phyloP scores from a whole-genome alignment of 179 eudicot species.

The Patellifolia procumbens region DNA sequence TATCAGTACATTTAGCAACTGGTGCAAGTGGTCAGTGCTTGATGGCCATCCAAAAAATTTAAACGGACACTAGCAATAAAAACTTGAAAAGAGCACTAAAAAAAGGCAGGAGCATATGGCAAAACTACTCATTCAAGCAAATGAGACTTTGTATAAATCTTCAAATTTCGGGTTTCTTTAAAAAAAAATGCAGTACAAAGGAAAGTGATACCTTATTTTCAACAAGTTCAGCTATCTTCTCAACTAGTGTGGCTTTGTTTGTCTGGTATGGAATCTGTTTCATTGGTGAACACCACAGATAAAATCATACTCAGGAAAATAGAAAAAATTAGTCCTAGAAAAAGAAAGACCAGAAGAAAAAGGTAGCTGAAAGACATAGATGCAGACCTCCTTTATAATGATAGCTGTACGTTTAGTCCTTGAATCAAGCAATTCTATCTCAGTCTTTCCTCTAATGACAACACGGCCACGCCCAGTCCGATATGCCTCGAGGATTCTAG shows the following conservation, averaged over 20 bases:
- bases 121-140: background rate
- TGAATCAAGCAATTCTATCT: constrained; percentile 76
- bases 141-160: background rate
- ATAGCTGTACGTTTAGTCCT: constrained; percentile 76
- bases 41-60: background rate
- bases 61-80: background rate
- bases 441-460: constrained; percentile 89
- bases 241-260: constrained; percentile 89
- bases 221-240: constrained; percentile 91
- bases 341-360: constrained; percentile 4
- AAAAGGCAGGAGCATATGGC: background rate
- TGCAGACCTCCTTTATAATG: constrained; percentile 78
- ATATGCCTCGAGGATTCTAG: constrained; percentile 88
- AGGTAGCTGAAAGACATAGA: constrained; percentile 10
- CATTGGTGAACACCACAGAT: constrained; percentile 21
- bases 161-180: background rate
- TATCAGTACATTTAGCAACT: too few species aligned
- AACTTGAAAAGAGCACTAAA: background rate
- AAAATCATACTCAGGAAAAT: background rate
- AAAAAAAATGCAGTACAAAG: background rate
- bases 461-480: constrained; percentile 92
- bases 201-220: constrained; percentile 70
- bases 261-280: constrained; percentile 91
- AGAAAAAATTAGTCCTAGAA: background rate
- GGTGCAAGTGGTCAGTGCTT: background rate